Percentiles rank a stretch among this genome's conserved stretches.
Evolutionary conservation across 306 rosid genomes (phyloP).

Genomic region (Vicia faba): DNA sequence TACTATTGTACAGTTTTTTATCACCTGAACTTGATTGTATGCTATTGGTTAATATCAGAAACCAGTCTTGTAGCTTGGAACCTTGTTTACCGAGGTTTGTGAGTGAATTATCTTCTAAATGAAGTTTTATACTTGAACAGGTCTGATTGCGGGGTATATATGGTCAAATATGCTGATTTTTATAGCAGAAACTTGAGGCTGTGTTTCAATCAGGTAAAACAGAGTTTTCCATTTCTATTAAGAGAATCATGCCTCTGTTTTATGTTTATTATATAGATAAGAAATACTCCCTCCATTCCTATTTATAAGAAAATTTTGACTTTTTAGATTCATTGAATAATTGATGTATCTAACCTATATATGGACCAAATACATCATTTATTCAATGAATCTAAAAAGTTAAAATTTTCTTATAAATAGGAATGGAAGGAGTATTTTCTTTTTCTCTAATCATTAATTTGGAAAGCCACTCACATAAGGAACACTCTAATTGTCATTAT

Average conservation of each 20-base stretch:
- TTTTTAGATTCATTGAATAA: no score
- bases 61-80: slow-evolving; percentile 27
- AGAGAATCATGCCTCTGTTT: slow-evolving; percentile 3
- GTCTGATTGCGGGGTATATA: slow-evolving; percentile 88
- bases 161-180: slow-evolving; percentile 90
- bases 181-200: slow-evolving; percentile 81
- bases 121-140: slow-evolving; percentile 46
- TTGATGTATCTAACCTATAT: no score
- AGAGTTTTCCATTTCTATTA: slow-evolving; percentile 27
- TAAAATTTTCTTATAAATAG: no score
- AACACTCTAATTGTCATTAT: background rate
- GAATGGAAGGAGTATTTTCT: no score
- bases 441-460: background rate
- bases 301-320: no score
- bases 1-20: background rate
- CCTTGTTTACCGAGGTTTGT: slow-evolving; percentile 7
- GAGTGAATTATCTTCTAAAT: slow-evolving; percentile 31
- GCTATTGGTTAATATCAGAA: background rate
- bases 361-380: no score
- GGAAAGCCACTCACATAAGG: slow-evolving; percentile 1
- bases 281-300: no score
- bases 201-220: slow-evolving; percentile 82
- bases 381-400: no score
- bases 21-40: slow-evolving; percentile 4
- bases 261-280: slow-evolving; percentile 17